phyloP scores from a whole-genome alignment of 805 yeast genomes.

The Pichia nanzhaoensis region DNA sequence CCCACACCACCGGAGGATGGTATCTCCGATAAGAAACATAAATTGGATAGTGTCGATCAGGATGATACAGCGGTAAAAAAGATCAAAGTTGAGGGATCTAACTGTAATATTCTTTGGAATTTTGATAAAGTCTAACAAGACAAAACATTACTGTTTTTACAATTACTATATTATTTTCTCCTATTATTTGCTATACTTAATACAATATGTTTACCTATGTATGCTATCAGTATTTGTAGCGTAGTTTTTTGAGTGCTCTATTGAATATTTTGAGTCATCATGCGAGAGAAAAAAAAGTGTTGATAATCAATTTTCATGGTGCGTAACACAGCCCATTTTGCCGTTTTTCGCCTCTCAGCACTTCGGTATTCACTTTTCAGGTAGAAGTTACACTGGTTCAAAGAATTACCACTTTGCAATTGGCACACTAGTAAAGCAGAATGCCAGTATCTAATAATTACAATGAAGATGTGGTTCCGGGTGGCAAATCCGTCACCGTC shows the following conservation, averaged over 20 bases:
- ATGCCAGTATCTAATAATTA: too few species aligned
- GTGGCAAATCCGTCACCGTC: not conserved
- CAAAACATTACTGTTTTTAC: constrained; percentile 7
- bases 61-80: constrained; percentile 7
- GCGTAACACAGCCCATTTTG: too few species aligned
- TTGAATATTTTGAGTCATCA: too few species aligned
- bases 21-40: constrained; percentile 8
- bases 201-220: not conserved
- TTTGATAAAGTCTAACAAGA: constrained; percentile 29
- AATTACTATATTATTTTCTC: not conserved
- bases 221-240: too few species aligned
- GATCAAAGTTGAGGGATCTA: constrained; percentile 8
- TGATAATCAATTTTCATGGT: too few species aligned
- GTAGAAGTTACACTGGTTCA: too few species aligned
- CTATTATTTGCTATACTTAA: not conserved
- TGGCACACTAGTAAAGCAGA: too few species aligned
- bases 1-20: constrained; percentile 35
- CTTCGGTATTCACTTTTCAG: too few species aligned
- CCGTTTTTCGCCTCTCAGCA: too few species aligned
- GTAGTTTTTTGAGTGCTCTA: too few species aligned
- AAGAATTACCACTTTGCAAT: too few species aligned
- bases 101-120: constrained; percentile 21
- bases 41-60: not conserved
- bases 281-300: too few species aligned
- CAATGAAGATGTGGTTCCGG: not conserved